A percentile compares a stretch with the other conserved stretches of the same genome.
phyloP scores from a whole-genome alignment of 257 asterid genomes.

The Solanum habrochaites region DNA sequence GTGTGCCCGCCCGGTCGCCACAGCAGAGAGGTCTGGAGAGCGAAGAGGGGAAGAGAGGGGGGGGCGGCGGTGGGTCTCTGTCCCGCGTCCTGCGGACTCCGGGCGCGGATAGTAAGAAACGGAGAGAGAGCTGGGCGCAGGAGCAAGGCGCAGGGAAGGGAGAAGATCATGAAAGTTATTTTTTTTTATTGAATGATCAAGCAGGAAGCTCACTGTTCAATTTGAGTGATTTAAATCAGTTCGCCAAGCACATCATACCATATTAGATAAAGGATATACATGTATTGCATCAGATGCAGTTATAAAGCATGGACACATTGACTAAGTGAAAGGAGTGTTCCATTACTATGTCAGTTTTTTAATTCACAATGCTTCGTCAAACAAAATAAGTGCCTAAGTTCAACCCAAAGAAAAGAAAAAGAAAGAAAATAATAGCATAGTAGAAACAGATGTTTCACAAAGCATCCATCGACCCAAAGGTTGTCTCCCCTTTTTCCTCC shows the following conservation, averaged over 20 bases:
- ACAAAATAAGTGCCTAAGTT: background rate
- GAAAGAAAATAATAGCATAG: background rate
- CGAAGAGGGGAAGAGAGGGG: too few species aligned
- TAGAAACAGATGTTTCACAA: background rate
- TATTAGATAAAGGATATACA: background rate
- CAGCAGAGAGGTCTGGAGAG: too few species aligned
- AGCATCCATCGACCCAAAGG: background rate
- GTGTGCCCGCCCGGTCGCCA: too few species aligned
- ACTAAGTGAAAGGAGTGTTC: background rate
- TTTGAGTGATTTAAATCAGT: background rate
- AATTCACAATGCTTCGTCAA: background rate
- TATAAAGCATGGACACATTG: background rate
- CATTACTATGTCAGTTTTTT: background rate
- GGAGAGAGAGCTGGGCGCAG: too few species aligned
- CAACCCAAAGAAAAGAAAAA: too few species aligned
- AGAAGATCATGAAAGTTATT: too few species aligned
- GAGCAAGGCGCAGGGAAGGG: too few species aligned
- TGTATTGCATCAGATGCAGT: background rate
- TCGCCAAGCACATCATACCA: background rate
- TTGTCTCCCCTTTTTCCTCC: background rate
- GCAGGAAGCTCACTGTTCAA: background rate
- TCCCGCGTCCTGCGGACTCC: too few species aligned
- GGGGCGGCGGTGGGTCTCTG: too few species aligned
- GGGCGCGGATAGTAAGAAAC: too few species aligned
- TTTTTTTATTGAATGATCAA: background rate